Evolutionary conservation across 2,329 filamentous ascomycete species (phyloP), one percentile per base, ranked within the genome.

Genomic region (Hypoxylon sp.): DNA sequence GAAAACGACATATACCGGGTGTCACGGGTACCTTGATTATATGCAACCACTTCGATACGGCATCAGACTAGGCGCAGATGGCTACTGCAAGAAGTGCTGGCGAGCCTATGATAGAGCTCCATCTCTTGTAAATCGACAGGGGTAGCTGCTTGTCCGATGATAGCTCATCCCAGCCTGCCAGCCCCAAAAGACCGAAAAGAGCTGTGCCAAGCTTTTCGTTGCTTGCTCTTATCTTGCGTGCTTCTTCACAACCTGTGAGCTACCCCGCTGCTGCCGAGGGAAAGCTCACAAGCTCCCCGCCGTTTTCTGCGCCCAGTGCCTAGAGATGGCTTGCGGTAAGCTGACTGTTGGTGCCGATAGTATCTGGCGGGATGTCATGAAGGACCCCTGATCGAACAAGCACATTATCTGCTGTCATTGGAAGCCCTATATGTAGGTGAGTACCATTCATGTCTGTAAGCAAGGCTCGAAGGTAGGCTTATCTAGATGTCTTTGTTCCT

Each of bases 391-490:
- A 63, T 32, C 25, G 39, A 57, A 52, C 41, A 61, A 65, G 67
- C 64, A 70, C 67, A 64, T 59, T 70, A 65, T 69, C 60, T 64
- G 32, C 45, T 63, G 63, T 51, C 57, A 65, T 68, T 25, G 34
- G 52, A 61, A 61, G 58, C 56, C 43, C 53, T 61, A 58, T 29
- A 57, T 39, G 47, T 45, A 29, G 21, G 19, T 47, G 32, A 7
- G 32, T 48, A 61, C n/a, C n/a, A n/a, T 61, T 55, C 50, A 65
- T 37, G 60, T 48, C 37, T 57, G 61, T 63, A 58, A 62, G 58
- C 39, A 59, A 37, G 52, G 41, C 21, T 56, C 29, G 43, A 57
- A 62, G 47, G 59, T 45, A 52, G n/a, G 48, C 39, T 12, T 52
- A 29, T 25, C 50, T 46, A 41, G 2, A 41, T 41, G 8, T 52